Conservation (phyloP, 106 monocot species). For the Dendrobium chrysotoxum region DNA sequence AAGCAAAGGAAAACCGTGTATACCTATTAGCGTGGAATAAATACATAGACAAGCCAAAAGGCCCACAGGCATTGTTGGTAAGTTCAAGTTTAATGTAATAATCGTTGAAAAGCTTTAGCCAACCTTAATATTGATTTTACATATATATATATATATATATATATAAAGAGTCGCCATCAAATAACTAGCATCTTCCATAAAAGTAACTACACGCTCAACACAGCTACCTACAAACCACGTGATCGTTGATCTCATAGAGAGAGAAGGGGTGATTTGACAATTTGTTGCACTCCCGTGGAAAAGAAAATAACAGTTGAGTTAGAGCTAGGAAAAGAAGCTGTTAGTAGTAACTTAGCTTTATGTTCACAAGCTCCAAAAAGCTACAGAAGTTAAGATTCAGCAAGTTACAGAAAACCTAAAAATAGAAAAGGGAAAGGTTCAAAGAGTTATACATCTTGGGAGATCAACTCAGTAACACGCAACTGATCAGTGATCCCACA, state of each 20-base stretch:
- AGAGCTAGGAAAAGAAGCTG: neutral
- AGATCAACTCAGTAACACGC: conserved; percentile 66
- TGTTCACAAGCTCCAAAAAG: neutral
- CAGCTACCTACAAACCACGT: neutral
- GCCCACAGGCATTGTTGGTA: neutral
- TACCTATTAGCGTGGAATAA: neutral
- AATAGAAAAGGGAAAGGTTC: neutral
- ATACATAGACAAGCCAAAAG: neutral
- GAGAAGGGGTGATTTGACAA: neutral
- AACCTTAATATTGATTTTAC: neutral
- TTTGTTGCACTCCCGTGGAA: neutral
- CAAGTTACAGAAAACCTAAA: neutral
- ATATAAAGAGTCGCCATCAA: neutral
- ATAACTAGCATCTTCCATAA: neutral
- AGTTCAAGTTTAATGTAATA: neutral
- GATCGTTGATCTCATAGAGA: neutral
- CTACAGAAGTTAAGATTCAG: neutral
- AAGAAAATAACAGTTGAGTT: neutral
- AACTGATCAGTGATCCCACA: conserved; percentile 69
- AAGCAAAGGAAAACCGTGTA: neutral
- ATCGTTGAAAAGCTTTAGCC: neutral
- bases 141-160: no score
- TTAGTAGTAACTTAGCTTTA: neutral
- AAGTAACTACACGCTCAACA: neutral
- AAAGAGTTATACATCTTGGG: conserved; percentile 53